A percentile compares a stretch with the other conserved stretches of the same genome.
Conservation (phyloP, 1,284 basidiomycete genomes). For the Marasmius oreades region DNA sequence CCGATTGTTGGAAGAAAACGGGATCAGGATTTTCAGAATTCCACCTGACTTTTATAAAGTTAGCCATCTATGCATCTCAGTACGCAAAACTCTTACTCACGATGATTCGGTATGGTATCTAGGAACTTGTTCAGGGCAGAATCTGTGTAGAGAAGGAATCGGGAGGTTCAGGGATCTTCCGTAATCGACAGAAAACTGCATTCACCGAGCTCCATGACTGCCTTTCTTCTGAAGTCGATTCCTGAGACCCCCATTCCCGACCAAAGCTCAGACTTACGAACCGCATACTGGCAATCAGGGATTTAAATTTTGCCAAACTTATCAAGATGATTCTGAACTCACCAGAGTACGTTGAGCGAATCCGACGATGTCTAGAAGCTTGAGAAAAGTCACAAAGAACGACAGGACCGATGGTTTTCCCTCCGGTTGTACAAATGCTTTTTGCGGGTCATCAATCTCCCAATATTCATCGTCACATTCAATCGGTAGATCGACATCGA, state of each 20-base stretch:
- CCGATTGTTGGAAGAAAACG: conserved; percentile 68
- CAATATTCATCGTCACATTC: conserved; percentile 68
- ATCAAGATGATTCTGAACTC: not conserved
- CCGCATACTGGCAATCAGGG: conserved; percentile 53
- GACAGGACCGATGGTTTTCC: conserved; percentile 41
- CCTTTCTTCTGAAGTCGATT: conserved; percentile 59
- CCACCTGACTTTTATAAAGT: conserved; percentile 54
- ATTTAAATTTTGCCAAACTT: not conserved
- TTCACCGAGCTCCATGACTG: conserved; percentile 58
- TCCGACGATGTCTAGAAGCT: conserved; percentile 58
- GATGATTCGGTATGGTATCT: conserved; percentile 63
- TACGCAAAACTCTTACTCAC: conserved; percentile 30
- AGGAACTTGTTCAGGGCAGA: conserved; percentile 77
- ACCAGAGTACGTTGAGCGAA: conserved; percentile 67
- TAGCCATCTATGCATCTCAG: not conserved
- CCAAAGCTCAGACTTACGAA: conserved; percentile 61
- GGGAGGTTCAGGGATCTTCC: no score
- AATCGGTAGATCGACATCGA: conserved; percentile 58
- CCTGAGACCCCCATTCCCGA: conserved; percentile 47
- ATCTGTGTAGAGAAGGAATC: conserved; percentile 31
- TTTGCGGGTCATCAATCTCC: conserved; percentile 39
- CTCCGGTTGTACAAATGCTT: conserved; percentile 43
- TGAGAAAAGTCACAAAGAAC: conserved; percentile 50
- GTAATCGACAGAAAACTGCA: no score
- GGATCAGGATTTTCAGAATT: conserved; percentile 61